A percentile compares a stretch with the other conserved stretches of the same genome.
Evolutionary conservation across 108 stramenopile genomes (phyloP).

Genomic region (Pelagomonas calceolata): DNA sequence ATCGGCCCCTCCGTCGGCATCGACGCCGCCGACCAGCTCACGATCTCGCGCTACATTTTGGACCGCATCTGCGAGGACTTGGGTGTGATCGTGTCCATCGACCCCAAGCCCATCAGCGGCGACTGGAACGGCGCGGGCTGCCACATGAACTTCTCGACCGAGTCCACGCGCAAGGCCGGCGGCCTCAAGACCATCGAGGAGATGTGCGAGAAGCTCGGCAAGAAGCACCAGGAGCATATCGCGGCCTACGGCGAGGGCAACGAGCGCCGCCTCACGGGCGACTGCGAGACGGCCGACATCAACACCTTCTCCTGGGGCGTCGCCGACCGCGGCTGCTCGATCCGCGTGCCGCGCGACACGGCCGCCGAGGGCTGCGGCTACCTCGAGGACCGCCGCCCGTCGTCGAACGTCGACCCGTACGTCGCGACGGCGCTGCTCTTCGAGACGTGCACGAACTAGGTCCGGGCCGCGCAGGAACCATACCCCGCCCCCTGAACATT

Average conservation of each 20-base stretch:
- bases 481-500: too few relatives aligned
- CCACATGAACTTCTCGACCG: constrained; percentile 90
- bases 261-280: constrained; percentile 89
- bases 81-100: constrained; percentile 85
- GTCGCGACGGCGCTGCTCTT: constrained; percentile 91
- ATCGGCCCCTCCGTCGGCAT: constrained; percentile 96
- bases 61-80: constrained; percentile 92
- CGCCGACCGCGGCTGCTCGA: constrained; percentile 89
- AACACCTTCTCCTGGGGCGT: constrained; percentile 83
- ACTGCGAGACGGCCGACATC: constrained; percentile 86
- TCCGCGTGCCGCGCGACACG: constrained; percentile 87
- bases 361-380: constrained; percentile 81
- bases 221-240: constrained; percentile 89
- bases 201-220: constrained; percentile 89
- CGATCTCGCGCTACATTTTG: constrained; percentile 91
- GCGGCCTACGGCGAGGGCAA: constrained; percentile 94
- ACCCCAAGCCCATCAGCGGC: constrained; percentile 96
- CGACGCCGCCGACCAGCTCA: constrained; percentile 91
- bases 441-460: constrained; percentile 73
- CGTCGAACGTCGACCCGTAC: constrained; percentile 95
- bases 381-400: constrained; percentile 95
- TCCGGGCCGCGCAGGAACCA: constrained; percentile 57
- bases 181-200: constrained; percentile 81
- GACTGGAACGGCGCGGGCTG: constrained; percentile 99
- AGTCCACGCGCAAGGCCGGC: constrained; percentile 83